phyloP scores from a whole-genome alignment of 2,329 filamentous ascomycete species.

The Colletotrichum sp. region DNA sequence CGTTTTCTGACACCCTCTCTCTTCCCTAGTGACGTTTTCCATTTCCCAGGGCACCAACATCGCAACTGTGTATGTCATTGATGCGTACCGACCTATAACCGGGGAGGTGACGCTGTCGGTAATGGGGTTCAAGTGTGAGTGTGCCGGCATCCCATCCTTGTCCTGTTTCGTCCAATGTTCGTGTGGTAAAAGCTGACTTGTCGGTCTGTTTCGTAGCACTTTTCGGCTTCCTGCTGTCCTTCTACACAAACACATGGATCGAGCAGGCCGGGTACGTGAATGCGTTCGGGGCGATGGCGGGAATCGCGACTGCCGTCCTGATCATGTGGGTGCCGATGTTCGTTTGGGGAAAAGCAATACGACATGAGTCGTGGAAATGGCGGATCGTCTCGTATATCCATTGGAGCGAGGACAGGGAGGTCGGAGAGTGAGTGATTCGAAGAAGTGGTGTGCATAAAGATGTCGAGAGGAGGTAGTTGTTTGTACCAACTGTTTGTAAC shows the following conservation, averaged over 20 bases:
- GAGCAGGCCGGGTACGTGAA: slow-evolving; percentile 50
- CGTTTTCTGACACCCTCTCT: neutral
- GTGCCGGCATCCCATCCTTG: slow-evolving; percentile 20
- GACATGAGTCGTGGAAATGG: slow-evolving; percentile 55
- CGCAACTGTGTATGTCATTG: slow-evolving; percentile 61
- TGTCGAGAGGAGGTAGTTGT: neutral
- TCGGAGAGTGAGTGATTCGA: slow-evolving; percentile 49
- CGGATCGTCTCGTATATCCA: slow-evolving; percentile 47
- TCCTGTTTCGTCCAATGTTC: neutral
- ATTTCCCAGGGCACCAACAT: slow-evolving; percentile 62
- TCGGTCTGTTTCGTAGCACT: slow-evolving; percentile 37
- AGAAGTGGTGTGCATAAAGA: neutral
- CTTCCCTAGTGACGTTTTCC: slow-evolving; percentile 54
- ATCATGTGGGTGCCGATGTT: slow-evolving; percentile 56
- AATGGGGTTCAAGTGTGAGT: slow-evolving; percentile 59
- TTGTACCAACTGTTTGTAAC: neutral
- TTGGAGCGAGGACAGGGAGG: slow-evolving; percentile 59
- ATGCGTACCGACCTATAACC: slow-evolving; percentile 61
- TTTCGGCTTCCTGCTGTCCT: slow-evolving; percentile 64
- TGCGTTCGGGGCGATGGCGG: slow-evolving; percentile 63
- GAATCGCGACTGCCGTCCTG: slow-evolving; percentile 52
- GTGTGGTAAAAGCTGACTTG: slow-evolving; percentile 7
- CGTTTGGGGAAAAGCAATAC: slow-evolving; percentile 54
- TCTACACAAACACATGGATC: slow-evolving; percentile 67
- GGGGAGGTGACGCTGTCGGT: slow-evolving; percentile 60